Evolutionary conservation across 371 early-diverging fungal species (phyloP).

Genomic region (Phascolomyces articulosus): DNA sequence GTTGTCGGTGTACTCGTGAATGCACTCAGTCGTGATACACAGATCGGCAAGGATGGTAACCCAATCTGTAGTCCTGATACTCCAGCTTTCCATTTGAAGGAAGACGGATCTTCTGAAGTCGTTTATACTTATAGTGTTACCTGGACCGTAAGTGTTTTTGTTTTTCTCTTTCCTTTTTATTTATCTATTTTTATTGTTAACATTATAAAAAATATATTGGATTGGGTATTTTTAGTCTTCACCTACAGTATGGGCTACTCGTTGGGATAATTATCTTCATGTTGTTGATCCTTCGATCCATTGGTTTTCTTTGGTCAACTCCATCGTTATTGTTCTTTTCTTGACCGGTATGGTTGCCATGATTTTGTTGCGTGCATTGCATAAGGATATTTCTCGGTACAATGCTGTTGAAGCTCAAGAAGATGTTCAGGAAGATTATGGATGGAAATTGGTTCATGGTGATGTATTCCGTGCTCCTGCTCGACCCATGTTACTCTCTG

Average conservation of each 20-base stretch:
- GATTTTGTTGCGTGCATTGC: constrained; percentile 80
- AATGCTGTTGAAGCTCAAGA: constrained; percentile 76
- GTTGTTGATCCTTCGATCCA: constrained; percentile 79
- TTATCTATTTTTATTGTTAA: no score
- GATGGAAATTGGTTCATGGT: constrained; percentile 90
- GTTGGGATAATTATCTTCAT: constrained; percentile 91
- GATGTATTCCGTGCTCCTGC: constrained; percentile 89
- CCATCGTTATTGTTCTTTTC: constrained; percentile 86
- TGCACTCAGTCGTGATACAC: constrained; percentile 55
- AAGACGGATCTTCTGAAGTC: constrained; percentile 38
- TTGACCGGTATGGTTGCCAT: constrained; percentile 85
- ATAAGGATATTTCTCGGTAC: constrained; percentile 81
- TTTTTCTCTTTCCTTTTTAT: no score
- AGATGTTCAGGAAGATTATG: constrained; percentile 84
- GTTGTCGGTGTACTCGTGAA: constrained; percentile 89
- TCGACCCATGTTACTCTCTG: constrained; percentile 75
- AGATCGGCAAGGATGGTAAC: constrained; percentile 21
- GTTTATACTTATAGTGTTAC: constrained; percentile 82
- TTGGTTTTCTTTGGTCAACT: constrained; percentile 82
- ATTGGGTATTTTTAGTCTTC: constrained; percentile 33
- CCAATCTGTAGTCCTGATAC: constrained; percentile 6
- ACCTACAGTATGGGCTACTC: constrained; percentile 81
- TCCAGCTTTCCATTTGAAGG: constrained; percentile 14
- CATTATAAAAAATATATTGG: no score
- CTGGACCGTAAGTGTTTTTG: constrained; percentile 79